Conservation (phyloP, 1,284 basidiomycete genomes). For the Irpex sp. region DNA sequence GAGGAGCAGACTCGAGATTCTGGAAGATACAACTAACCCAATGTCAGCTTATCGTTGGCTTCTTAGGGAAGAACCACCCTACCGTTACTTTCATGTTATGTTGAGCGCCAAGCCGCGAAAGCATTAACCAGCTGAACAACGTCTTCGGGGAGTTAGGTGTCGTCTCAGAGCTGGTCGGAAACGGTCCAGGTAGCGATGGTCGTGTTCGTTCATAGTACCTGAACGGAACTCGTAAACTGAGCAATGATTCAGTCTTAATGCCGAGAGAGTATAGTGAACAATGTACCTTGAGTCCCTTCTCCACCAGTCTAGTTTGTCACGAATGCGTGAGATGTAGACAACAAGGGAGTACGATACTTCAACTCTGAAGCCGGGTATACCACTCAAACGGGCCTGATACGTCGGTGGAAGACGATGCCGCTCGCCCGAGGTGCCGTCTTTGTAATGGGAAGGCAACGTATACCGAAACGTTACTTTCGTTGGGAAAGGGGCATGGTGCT, state of each 20-base stretch:
- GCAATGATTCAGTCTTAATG: not conserved
- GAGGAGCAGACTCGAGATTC: constrained; percentile 23
- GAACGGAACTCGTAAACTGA: constrained; percentile 17
- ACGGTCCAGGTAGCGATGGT: constrained; percentile 20
- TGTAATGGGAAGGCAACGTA: constrained; percentile 22
- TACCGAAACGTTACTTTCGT: constrained; percentile 25
- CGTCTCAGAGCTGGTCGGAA: constrained; percentile 13
- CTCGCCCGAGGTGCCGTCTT: constrained; percentile 14
- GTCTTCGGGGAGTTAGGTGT: constrained; percentile 18
- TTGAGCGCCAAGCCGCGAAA: constrained; percentile 9
- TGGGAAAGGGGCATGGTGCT: constrained; percentile 20
- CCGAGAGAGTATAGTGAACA: not conserved
- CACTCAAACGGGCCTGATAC: constrained; percentile 55
- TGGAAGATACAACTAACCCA: constrained; percentile 25
- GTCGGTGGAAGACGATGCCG: constrained; percentile 53
- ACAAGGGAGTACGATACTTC: constrained; percentile 54
- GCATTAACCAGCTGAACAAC: constrained; percentile 18
- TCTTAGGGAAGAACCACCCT: not conserved
- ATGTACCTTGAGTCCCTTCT: constrained; percentile 20
- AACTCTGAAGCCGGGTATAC: constrained; percentile 65
- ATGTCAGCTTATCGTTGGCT: not conserved
- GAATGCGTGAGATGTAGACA: constrained; percentile 20
- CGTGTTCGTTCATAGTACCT: constrained; percentile 18
- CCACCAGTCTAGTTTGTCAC: constrained; percentile 24
- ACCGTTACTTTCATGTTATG: constrained; percentile 20